Evolutionary conservation across 139 green algal genomes (phyloP), one percentile per base, ranked within the genome.

Genomic region (Chlamydomonas sp.): DNA sequence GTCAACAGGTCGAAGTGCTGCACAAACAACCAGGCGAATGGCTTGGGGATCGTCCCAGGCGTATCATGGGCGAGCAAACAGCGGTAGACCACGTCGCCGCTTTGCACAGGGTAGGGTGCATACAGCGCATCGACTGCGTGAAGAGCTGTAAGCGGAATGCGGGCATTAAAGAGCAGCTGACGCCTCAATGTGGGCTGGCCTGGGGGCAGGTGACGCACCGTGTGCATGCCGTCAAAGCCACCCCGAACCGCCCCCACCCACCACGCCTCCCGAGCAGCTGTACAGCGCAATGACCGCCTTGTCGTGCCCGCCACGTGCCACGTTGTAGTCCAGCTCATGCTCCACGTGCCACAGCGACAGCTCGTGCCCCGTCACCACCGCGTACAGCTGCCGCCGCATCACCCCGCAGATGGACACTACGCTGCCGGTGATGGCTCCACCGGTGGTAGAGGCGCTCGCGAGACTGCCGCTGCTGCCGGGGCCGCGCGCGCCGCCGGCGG

Each of bases 241-340:
- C 78, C 78, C 63, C 49, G 63, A 63, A n/a, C 5, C 59, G 59
- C 59, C 63, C n/a, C 1, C 2, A 67, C 91, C 5, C 85, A 95
- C 92, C 91, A 89, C 59, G n/a, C 89, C 88, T 3, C 94, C 93
- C 2, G 91, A 91, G 87, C 91, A 93, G 2, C 84, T 84, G 77
- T 94, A 93, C 15, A 96, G 77, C 7, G 86, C 74, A 58, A 95
- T 90, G 62, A 96, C 89, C 0, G 93, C 86, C 16, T 90, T 91
- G 10, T 88, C 90, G 88, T 96, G 94, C 0, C 94, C 94, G 0
- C 93, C 92, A 1, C 89, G 79, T 8, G 94, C 85, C 14, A 95
- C 74, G 75, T 93, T 94, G 93, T 95, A 95, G 67, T 93, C 93
- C 62, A 94, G 85, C 63, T 95, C 92, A 64, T 92, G 90, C n/a